A percentile compares a stretch with the other conserved stretches of the same genome.
phyloP scores from a whole-genome alignment of 2,329 filamentous ascomycete species.

The Aphanocladium album region DNA sequence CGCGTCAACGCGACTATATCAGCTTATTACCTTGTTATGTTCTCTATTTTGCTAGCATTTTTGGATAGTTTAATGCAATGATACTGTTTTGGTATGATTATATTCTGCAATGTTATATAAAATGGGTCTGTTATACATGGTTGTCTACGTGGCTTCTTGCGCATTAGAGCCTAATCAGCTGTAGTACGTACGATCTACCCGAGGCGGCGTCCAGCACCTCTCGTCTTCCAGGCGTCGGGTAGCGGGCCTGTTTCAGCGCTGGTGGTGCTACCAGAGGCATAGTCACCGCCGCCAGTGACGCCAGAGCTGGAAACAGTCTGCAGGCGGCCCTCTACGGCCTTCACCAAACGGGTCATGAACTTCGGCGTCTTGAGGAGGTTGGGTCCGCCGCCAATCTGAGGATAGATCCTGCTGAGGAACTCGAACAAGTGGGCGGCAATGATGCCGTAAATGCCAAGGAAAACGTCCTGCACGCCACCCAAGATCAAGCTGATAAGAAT shows the following conservation, averaged over 20 bases:
- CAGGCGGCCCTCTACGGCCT: conserved; percentile 25
- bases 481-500: conserved; percentile 69
- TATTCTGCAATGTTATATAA: background rate
- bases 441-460: conserved; percentile 70
- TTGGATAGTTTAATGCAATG: background rate
- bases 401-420: conserved; percentile 83
- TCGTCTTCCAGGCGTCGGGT: conserved; percentile 59
- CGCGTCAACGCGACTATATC: background rate
- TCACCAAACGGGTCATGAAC: conserved; percentile 65
- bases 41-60: background rate
- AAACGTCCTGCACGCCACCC: conserved; percentile 48
- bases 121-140: background rate
- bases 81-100: background rate
- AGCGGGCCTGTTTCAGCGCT: conserved; percentile 39
- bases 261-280: background rate
- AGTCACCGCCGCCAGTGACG: background rate
- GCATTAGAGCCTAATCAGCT: too few species aligned
- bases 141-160: background rate
- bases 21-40: background rate
- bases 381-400: conserved; percentile 76
- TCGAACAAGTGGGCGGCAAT: conserved; percentile 85
- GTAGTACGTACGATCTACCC: too few species aligned
- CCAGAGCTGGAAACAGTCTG: background rate
- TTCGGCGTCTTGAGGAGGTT: conserved; percentile 71
- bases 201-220: conserved; percentile 58